Evolutionary conservation across 1,139 yeast species (phyloP), one percentile per base, ranked within the genome.

Genomic region (Geotrichum siamense): DNA sequence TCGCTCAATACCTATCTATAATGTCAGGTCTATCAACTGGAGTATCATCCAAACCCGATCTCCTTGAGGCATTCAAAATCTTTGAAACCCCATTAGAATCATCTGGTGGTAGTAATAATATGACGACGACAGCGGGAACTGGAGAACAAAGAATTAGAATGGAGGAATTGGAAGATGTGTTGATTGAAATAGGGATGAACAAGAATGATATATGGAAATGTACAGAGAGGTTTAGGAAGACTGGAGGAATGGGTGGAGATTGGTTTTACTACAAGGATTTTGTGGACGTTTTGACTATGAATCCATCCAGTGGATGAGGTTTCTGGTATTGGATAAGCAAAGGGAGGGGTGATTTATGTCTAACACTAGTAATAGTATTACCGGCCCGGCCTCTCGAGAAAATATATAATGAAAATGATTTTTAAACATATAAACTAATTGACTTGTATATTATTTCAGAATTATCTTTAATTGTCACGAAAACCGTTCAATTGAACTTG

Each of bases 1-100:
- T 87, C 57, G 78, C 93, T 2, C 75, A 75, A 39, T 89, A 79
- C 60, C 67, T 83, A 57, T 75, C 81, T 3, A 66, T 79, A 35
- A 78, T 89, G 80, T 77, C 86, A 2, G 65, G 65, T 5, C 76
- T 75, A 49, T 62, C 83, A 40, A 67, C 71, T 44, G 71, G 71
- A 45, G 67, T 85, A 45, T 82, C 86, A 22, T 76, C 78, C 44
- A 69, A 74, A 35, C 67, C 68, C 23, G 84, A 84, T 47, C 66
- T 89, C 13, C 62, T 69, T 43, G 71, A 74, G 38, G 89, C 94
- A 3, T 71, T 87, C 52, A 70, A 70, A 47, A 75, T 76, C 3
- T 81, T 84, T 59, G 68, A 75, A 22, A 69, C 68, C 12, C 66
- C 64, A 5, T 68, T 69, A 31, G 52, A 53, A 12, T 32, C 44